phyloP scores from a whole-genome alignment of 2,329 filamentous ascomycete species.

The Trichoderma sp. region DNA sequence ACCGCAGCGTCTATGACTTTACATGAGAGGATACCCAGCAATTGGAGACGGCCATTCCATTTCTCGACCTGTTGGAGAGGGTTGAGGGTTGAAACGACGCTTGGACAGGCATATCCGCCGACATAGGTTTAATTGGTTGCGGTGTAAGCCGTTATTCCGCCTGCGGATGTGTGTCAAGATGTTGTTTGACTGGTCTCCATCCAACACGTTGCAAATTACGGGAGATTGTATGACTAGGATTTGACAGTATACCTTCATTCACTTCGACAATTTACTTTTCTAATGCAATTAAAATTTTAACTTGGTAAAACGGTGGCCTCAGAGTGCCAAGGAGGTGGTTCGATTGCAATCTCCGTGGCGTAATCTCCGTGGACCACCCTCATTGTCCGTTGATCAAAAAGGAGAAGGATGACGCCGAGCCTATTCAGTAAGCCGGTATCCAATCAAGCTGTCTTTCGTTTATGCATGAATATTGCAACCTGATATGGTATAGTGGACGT shows the following conservation, averaged over 20 bases:
- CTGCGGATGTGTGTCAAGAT: not conserved
- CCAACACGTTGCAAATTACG: not conserved
- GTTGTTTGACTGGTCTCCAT: not conserved
- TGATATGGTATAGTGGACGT: not conserved
- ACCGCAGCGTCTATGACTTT: not conserved
- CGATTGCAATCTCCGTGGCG: not conserved
- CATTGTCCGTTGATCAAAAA: not conserved
- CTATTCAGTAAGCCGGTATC: not conserved
- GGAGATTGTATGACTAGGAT: not conserved
- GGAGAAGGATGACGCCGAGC: not conserved
- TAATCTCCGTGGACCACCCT: not conserved
- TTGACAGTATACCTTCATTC: not conserved
- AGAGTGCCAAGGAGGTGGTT: not conserved
- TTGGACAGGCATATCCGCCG: not conserved
- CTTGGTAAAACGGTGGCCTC: accelerated
- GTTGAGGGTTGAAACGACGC: not conserved
- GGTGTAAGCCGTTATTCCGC: not conserved
- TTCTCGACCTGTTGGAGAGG: not conserved
- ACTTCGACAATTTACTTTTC: not conserved
- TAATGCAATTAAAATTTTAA: not conserved
- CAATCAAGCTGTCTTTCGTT: not conserved
- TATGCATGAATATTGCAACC: not conserved
- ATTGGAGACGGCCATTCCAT: not conserved
- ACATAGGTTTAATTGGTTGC: not conserved
- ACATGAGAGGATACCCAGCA: not conserved